Conservation (phyloP, 208 protist genomes). For the Strigomonas culicis region DNA sequence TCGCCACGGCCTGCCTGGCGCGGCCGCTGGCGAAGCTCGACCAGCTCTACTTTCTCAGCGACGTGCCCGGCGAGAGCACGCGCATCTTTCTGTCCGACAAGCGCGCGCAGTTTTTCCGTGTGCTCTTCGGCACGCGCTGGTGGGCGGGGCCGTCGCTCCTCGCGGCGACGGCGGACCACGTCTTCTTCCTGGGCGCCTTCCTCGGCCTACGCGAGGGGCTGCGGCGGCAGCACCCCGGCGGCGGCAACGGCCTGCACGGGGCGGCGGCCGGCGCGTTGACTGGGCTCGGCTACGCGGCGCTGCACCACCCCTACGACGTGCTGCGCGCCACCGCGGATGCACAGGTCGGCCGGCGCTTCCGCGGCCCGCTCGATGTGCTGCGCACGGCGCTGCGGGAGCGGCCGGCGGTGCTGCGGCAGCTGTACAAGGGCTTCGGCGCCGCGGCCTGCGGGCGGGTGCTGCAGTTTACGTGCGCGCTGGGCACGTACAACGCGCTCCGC, state of each 20-base stretch:
- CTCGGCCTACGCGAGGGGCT: slow-evolving; percentile 25
- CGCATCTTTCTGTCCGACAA: slow-evolving; percentile 76
- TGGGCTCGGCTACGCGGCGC: slow-evolving; percentile 36
- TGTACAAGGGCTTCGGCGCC: slow-evolving; percentile 54
- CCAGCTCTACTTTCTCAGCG: slow-evolving; percentile 74
- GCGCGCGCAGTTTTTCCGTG: slow-evolving; percentile 69
- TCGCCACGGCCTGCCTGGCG: slow-evolving; percentile 26
- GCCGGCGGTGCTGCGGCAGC: slow-evolving; percentile 39
- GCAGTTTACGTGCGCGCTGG: slow-evolving; percentile 64
- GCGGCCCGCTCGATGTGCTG: slow-evolving; percentile 56
- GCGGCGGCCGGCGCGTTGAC: slow-evolving; percentile 53
- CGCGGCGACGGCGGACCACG: slow-evolving; percentile 29
- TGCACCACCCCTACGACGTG: slow-evolving; percentile 78
- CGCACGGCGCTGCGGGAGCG: slow-evolving; percentile 46
- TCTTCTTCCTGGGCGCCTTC: slow-evolving; percentile 43
- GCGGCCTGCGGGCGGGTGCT: slow-evolving; percentile 24
- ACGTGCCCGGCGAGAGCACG: slow-evolving; percentile 70
- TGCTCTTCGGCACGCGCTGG: slow-evolving; percentile 63
- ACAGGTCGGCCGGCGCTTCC: slow-evolving; percentile 26
- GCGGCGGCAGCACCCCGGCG: neutral
- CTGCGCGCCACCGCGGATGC: slow-evolving; percentile 65
- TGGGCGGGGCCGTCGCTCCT: slow-evolving; percentile 49
- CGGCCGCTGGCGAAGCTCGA: slow-evolving; percentile 53
- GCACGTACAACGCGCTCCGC: slow-evolving; percentile 70
- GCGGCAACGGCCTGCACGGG: slow-evolving; percentile 21